Base-by-base conservation (phyloP, 108 stramenopile species). In the Aurantiochytrium sp. region DNA sequence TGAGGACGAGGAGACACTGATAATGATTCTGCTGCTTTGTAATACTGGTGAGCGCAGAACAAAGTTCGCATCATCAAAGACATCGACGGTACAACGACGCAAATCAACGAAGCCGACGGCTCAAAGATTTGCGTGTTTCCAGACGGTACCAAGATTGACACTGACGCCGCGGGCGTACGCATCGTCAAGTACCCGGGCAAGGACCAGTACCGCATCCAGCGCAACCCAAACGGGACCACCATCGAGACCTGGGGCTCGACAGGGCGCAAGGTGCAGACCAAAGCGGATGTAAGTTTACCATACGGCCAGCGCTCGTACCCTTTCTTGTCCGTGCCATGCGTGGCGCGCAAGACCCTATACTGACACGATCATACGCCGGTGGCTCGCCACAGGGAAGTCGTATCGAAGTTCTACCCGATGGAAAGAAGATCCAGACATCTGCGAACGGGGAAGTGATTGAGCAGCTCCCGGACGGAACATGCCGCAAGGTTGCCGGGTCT, bases 111-210 rank as follows among this genome's bases (percentile, higher is more conserved):
- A 42, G 39, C 36, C 27, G 73, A 81, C 45, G 73, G 73, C n/a
- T 81, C 73, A 0, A 81, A 48, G 24, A 81, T 81, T 24, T 48
- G 45, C 27, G 73, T 81, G 2, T 81, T 81, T 48, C 73, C 73
- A 0, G 73, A 81, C 24, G 73, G 73, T 12, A 81, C 73, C 6
- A 81, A 81, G 73, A 81, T 81, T 48, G 73, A 81, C 73, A 81
- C 42, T 24, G 73, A 81, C 45, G 45, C 39, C 10, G 39, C 73
- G 19, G 73, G 73, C 30, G 39, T 41, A 6, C 73, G 73, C 39
- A 81, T 81, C 45, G 73, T 81, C 42, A 81, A 81, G 4, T 81
- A 81, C 2, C 73, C 73, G 45, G 59, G 59, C 32, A 30, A 30
- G 19, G 73, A 81, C 30, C 42, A 48, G 2, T 48, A 48, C 30